Conservation (phyloP, 169 alveolate species). For the Plasmodium cynomolgi region DNA sequence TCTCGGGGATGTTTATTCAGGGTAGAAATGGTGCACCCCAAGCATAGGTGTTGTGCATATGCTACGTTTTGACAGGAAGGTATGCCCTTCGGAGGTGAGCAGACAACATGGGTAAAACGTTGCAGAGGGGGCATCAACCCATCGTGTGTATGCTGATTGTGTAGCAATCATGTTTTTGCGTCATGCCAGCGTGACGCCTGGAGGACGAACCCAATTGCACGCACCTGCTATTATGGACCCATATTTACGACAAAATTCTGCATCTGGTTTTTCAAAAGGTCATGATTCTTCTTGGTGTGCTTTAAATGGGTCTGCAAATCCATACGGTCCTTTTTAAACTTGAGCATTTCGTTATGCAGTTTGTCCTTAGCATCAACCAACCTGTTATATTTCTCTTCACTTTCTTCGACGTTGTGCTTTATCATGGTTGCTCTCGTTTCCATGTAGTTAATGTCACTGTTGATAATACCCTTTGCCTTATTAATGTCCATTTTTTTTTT, state of each 20-base stretch:
- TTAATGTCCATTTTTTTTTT: slow-evolving; percentile 23
- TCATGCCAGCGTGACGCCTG: neutral
- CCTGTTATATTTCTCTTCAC: slow-evolving; percentile 7
- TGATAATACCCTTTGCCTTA: slow-evolving; percentile 44
- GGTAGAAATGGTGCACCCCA: neutral
- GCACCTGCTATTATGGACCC: neutral
- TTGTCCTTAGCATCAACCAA: slow-evolving; percentile 37
- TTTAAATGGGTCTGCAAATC: slow-evolving; percentile 41
- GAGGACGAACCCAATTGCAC: neutral
- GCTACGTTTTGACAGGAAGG: neutral
- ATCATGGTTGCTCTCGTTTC: slow-evolving; percentile 33
- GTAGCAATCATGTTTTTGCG: neutral
- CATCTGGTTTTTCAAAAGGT: slow-evolving; percentile 58
- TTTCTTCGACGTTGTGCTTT: slow-evolving; percentile 16
- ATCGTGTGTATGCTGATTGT: neutral
- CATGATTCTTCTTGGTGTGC: slow-evolving; percentile 14
- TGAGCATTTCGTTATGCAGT: slow-evolving; percentile 62
- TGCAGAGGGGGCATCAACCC: neutral
- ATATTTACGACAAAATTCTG: slow-evolving; percentile 24
- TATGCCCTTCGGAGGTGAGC: neutral
- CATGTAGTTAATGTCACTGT: slow-evolving; percentile 54
- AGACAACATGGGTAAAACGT: neutral
- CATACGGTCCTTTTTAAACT: slow-evolving; percentile 45
- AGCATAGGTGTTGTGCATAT: neutral
- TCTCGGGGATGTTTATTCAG: neutral